Evolutionary conservation across 495 filamentous ascomycete species (phyloP).

Genomic region (Diplogelasinospora grovesii): DNA sequence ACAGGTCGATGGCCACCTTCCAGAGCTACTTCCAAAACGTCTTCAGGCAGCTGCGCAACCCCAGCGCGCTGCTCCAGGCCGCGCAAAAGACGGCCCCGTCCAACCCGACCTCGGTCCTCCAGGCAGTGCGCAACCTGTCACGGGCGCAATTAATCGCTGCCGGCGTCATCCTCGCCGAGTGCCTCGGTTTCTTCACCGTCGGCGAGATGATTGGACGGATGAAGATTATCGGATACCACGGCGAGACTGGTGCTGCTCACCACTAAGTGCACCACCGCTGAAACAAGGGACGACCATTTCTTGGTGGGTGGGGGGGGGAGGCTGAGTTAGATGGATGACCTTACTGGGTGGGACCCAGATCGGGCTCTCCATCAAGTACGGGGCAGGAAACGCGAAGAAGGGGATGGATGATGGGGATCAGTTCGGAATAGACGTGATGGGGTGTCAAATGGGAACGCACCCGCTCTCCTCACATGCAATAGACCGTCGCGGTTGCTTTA

Average conservation of each 20-base stretch:
- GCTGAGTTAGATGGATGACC: background rate
- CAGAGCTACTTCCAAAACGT: constrained; percentile 78
- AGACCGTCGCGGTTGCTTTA: too few species aligned
- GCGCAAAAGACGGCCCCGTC: constrained; percentile 22
- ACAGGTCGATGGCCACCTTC: constrained; percentile 70
- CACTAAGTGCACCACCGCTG: constrained; percentile 48
- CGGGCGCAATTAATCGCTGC: constrained; percentile 58
- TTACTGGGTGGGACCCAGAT: background rate
- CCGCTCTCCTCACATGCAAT: too few species aligned
- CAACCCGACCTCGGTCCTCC: constrained; percentile 45
- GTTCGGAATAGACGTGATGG: constrained; percentile 2
- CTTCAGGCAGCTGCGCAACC: constrained; percentile 62
- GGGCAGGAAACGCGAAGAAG: background rate
- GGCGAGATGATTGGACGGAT: constrained; percentile 93
- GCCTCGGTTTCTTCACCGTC: constrained; percentile 93
- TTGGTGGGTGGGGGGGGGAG: too few species aligned
- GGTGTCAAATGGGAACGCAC: background rate
- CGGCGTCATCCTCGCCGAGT: constrained; percentile 76
- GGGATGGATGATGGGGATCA: background rate
- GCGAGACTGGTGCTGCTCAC: constrained; percentile 49
- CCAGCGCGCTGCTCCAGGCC: constrained; percentile 39
- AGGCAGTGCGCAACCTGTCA: constrained; percentile 62
- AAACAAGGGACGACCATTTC: background rate
- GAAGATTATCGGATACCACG: constrained; percentile 90
- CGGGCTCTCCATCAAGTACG: background rate